Evolutionary conservation across 352 stramenopile genomes (phyloP).

Genomic region (Globisporangium splendens): DNA sequence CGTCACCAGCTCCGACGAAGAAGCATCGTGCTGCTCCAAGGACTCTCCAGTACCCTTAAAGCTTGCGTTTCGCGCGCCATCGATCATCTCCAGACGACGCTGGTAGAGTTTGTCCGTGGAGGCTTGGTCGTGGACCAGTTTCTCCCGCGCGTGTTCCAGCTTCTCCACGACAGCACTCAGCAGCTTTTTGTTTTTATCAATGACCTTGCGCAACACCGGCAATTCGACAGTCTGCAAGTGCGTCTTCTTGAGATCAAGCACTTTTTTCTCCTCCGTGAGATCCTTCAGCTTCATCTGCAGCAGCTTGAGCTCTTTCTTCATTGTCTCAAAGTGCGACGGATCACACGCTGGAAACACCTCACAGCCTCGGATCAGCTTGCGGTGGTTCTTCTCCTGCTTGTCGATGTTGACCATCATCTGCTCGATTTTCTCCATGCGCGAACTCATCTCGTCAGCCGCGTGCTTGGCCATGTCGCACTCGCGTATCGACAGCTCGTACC

Average conservation of each 20-base stretch:
- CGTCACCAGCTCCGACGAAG: conserved; percentile 22
- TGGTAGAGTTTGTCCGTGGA: conserved; percentile 69
- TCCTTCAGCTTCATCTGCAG: conserved; percentile 73
- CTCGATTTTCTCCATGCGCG: conserved; percentile 66
- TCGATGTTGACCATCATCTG: conserved; percentile 57
- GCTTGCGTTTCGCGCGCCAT: conserved; percentile 37
- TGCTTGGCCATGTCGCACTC: conserved; percentile 79
- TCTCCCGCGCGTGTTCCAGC: conserved; percentile 53
- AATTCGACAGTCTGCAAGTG: conserved; percentile 60
- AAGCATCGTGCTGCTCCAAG: conserved; percentile 21
- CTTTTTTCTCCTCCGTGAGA: conserved; percentile 61
- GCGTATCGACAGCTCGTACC: conserved; percentile 64
- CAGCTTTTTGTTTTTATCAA: conserved; percentile 63
- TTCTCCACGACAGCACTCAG: conserved; percentile 62
- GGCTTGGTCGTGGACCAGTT: conserved; percentile 64
- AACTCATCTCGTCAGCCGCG: conserved; percentile 70
- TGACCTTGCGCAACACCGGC: conserved; percentile 40
- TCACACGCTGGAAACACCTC: conserved; percentile 61
- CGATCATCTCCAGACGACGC: conserved; percentile 68
- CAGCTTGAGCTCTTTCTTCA: conserved; percentile 69
- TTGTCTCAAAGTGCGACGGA: conserved; percentile 50
- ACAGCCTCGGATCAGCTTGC: conserved; percentile 61
- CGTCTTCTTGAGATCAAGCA: conserved; percentile 54
- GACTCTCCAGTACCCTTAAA: conserved; percentile 17
- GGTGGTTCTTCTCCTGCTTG: conserved; percentile 66